These are phyloP conservation scores for Wickerhamiella allomyrinae DNA, from an alignment of 805 yeast genomes.

Conservation along the genomic window DNA sequence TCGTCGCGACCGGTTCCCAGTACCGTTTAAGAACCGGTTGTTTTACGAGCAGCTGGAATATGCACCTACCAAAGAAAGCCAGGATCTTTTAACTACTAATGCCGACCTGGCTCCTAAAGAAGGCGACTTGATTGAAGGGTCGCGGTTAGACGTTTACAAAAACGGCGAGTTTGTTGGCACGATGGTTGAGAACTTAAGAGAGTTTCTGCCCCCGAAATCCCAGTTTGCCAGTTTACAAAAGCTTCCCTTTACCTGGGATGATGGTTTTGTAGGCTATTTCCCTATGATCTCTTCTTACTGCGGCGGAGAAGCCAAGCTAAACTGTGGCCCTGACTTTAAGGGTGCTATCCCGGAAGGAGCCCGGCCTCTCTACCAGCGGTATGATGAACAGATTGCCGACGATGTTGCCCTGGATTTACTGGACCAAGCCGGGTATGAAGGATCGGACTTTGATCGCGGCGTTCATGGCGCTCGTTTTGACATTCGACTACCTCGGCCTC, in stretches of 20 bases:
- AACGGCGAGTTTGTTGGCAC: conserved; percentile 60
- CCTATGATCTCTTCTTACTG: conserved; percentile 77
- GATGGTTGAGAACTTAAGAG: conserved; percentile 52
- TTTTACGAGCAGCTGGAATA: conserved; percentile 82
- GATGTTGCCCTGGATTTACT: conserved; percentile 71
- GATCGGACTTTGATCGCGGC: conserved; percentile 6
- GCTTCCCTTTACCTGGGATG: conserved; percentile 32
- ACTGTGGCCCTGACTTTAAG: conserved; percentile 49
- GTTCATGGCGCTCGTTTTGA: not conserved
- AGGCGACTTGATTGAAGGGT: conserved; percentile 26
- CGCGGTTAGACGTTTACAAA: conserved; percentile 54
- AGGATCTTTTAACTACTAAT: conserved; percentile 40
- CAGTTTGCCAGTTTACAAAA: conserved; percentile 21
- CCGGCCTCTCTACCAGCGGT: conserved; percentile 43
- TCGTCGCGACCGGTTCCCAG: conserved; percentile 71
- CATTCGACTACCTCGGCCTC: not conserved
- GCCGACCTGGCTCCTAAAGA: conserved; percentile 7
- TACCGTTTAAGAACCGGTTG: conserved; percentile 59
- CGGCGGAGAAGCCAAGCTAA: conserved; percentile 60
- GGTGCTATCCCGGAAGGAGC: conserved; percentile 21
- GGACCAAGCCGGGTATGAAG: conserved; percentile 39
- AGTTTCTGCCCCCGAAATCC: conserved; percentile 69
- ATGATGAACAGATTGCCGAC: conserved; percentile 57
- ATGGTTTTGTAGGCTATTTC: conserved; percentile 78
- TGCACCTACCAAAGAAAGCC: conserved; percentile 52